A percentile compares a stretch with the other conserved stretches of the same genome.
phyloP scores from a whole-genome alignment of 176 grass and related monocot genomes.

The Stipa capillata region DNA sequence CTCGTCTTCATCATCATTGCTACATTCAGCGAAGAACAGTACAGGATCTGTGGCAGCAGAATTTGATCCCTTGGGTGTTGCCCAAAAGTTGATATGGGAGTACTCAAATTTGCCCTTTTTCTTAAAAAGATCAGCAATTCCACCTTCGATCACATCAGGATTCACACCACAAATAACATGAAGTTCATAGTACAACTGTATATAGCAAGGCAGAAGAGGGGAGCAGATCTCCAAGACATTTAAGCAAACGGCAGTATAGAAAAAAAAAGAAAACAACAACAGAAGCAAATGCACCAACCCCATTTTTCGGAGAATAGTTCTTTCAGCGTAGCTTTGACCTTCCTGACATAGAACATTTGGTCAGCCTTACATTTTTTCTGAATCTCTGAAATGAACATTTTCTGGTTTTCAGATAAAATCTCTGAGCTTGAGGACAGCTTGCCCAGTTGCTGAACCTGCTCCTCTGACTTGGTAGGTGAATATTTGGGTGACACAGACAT shows the following conservation, averaged over 20 bases:
- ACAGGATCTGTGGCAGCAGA: background rate
- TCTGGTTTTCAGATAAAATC: background rate
- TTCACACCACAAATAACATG: conserved; percentile 10
- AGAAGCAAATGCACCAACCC: background rate
- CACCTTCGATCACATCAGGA: background rate
- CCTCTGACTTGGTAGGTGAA: background rate
- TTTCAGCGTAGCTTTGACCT: background rate
- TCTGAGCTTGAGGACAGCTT: background rate
- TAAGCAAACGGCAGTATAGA: background rate
- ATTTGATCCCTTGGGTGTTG: too few relatives aligned
- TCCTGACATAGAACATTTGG: background rate
- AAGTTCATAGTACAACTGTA: background rate
- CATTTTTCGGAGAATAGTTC: background rate
- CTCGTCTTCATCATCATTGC: background rate
- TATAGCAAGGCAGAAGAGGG: background rate
- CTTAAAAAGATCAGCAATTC: too few relatives aligned
- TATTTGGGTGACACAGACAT: background rate
- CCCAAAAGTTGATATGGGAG: background rate
- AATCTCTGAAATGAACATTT: background rate
- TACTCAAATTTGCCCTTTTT: background rate
- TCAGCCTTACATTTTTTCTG: background rate
- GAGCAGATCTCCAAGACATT: background rate
- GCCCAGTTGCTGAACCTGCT: background rate
- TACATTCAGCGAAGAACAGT: background rate
- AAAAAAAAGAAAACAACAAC: background rate